Conservation (phyloP, 2,329 filamentous ascomycete genomes). For the Lasiodiplodia sp. region DNA sequence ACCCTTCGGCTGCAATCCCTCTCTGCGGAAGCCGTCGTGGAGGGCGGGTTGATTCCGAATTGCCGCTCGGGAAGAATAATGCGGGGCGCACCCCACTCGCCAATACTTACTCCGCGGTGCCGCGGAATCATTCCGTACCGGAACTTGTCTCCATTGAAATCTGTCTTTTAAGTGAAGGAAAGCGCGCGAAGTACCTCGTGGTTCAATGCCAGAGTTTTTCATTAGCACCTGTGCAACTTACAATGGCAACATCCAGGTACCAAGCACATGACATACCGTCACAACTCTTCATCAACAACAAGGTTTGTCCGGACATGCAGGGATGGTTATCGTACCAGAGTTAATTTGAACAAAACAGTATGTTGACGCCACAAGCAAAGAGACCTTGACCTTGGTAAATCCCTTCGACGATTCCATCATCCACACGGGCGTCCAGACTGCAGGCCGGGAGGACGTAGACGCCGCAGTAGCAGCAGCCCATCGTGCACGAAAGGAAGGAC, state of each 20-base stretch:
- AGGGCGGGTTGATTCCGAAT: neutral
- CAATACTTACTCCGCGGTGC: neutral
- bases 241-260: slow-evolving; percentile 1
- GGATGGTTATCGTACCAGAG: neutral
- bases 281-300: slow-evolving; percentile 20
- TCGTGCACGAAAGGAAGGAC: neutral
- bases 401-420: slow-evolving; percentile 18
- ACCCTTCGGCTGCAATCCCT: no score
- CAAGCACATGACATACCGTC: slow-evolving; percentile 4
- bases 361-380: neutral
- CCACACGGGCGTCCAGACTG: slow-evolving; percentile 15
- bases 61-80: neutral
- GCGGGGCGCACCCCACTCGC: neutral
- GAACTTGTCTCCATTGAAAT: neutral
- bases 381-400: slow-evolving; percentile 6
- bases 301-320: neutral
- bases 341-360: neutral
- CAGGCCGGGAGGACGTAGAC: slow-evolving; percentile 19
- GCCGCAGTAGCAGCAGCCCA: slow-evolving; percentile 9
- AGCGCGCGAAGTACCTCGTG: neutral
- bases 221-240: neutral
- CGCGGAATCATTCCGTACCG: neutral
- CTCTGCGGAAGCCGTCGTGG: neutral
- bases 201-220: neutral
- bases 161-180: neutral